These are phyloP conservation scores for Lactarius indigo DNA, from an alignment of 768 basidiomycete species.

Conservation along the genomic window DNA sequence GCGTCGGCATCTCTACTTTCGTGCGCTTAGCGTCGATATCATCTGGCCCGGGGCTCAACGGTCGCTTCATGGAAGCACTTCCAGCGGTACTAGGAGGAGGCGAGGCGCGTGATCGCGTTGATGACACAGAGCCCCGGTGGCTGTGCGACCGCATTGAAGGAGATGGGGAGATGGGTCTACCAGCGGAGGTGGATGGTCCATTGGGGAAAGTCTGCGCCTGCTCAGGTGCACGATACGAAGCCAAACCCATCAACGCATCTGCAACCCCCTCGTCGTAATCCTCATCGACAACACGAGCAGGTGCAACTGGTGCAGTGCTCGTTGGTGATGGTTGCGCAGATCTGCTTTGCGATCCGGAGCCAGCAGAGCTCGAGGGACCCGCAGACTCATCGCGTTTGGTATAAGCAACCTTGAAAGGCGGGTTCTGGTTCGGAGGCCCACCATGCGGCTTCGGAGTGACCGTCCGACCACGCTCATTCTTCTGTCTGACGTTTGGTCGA, in stretches of 20 bases:
- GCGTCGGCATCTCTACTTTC: slow-evolving; percentile 51
- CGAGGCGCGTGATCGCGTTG: slow-evolving; percentile 61
- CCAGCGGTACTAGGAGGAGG: slow-evolving; percentile 39
- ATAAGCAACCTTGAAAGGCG: slow-evolving; percentile 28
- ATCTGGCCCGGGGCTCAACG: slow-evolving; percentile 65
- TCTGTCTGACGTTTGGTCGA: slow-evolving; percentile 38
- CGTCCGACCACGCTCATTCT: slow-evolving; percentile 45
- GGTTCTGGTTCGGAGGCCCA: slow-evolving; percentile 24
- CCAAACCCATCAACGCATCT: slow-evolving; percentile 74
- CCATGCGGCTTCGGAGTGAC: slow-evolving; percentile 43
- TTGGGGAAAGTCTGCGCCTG: slow-evolving; percentile 25
- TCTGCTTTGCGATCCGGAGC: slow-evolving; percentile 47
- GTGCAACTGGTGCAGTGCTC: slow-evolving; percentile 53
- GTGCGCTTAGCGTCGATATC: slow-evolving; percentile 56
- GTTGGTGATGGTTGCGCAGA: slow-evolving; percentile 74
- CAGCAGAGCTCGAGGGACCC: slow-evolving; percentile 63
- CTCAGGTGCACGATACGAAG: slow-evolving; percentile 28
- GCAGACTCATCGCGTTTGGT: slow-evolving; percentile 46
- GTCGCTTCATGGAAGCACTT: slow-evolving; percentile 52
- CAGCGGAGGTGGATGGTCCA: slow-evolving; percentile 17
- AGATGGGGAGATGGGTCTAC: slow-evolving; percentile 30
- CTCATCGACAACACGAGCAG: slow-evolving; percentile 76
- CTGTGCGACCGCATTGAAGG: slow-evolving; percentile 44
- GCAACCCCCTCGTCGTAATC: slow-evolving; percentile 94
- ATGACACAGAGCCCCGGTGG: slow-evolving; percentile 67